phyloP scores from a whole-genome alignment of 176 grass and related monocot species.

The Puccinellia tenuiflora region DNA sequence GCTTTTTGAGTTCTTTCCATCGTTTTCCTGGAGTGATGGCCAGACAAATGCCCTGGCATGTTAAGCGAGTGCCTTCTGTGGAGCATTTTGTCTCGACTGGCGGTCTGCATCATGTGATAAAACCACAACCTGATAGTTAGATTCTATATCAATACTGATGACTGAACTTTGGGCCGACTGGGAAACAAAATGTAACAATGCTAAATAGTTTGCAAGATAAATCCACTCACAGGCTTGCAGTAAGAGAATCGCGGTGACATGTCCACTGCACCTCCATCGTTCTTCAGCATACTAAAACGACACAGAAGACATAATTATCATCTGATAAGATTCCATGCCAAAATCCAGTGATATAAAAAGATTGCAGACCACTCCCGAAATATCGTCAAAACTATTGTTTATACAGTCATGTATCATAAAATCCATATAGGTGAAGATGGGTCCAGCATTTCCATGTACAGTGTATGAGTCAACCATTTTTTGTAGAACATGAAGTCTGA shows the following conservation, averaged over 20 bases:
- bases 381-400: not conserved
- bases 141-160: not conserved
- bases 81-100: conserved; percentile 38
- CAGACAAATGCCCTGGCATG: conserved; percentile 22
- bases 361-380: not conserved
- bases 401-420: not conserved
- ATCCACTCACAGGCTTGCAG: conserved; percentile 58
- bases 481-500: conserved; percentile 12
- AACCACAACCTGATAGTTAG: not conserved
- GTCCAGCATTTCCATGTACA: not conserved
- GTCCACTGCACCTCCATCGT: conserved; percentile 35
- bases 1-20: conserved; percentile 23
- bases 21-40: conserved; percentile 21
- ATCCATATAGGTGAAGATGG: not conserved
- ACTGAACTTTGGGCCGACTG: not conserved
- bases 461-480: not conserved
- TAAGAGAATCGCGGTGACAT: conserved; percentile 59
- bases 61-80: conserved; percentile 48
- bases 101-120: conserved; percentile 18
- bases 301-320: not conserved
- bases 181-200: not conserved
- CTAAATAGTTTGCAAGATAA: not conserved
- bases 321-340: not conserved
- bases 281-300: conserved; percentile 28
- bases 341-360: not conserved